Base-by-base conservation (phyloP, 768 basidiomycete genomes). In the Mycena metata region DNA sequence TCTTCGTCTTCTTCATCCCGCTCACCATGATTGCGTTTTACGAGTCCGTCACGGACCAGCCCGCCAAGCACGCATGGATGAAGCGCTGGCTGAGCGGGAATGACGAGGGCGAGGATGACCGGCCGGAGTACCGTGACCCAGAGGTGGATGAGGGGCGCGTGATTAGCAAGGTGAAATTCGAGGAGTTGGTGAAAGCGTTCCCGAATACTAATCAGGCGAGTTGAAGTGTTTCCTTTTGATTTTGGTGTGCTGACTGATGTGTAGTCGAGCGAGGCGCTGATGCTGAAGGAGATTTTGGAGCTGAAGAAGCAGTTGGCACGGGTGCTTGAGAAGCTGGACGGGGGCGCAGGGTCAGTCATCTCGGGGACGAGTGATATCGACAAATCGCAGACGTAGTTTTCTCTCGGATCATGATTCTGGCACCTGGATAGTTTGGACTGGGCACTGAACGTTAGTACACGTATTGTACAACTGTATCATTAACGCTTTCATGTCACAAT, bases 1-100 rank as follows among this genome's bases (percentile, higher is more conserved):
- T 81, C 24, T 71, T 85, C 47, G 67, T 97, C n/a, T 97, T 98
- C 83, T 92, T 91, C 79, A 67, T 96, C 60, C 95, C 96, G 4
- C 82, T 98, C 35, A 81, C 84, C 5, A 57, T 85, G 17, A 92
- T 98, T 69, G 92, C 95, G 0, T 73, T 96, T 39, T 92, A 84
- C 73, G 96, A 98, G 80, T 85, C 93, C 1, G 83, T 83, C 12
- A 76, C 84, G 54, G 24, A 42, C 11, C 30, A 36, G 21, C 66
- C 76, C 78, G 16, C 78, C 30, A 88, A 85, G 69, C 84, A 87
- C 69, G 79, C 77, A 11, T 94, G 92, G 91, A 79, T 93, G 76
- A 84, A 86, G 42, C 86, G 83, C 63, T 93, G 94, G 91, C 84
- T 95, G 67, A 76, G 79, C 17, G 83, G 86, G 47, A 78, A 84